phyloP scores from a whole-genome alignment of 192 early-diverging fungal species.

The Kickxella alabastrina region DNA sequence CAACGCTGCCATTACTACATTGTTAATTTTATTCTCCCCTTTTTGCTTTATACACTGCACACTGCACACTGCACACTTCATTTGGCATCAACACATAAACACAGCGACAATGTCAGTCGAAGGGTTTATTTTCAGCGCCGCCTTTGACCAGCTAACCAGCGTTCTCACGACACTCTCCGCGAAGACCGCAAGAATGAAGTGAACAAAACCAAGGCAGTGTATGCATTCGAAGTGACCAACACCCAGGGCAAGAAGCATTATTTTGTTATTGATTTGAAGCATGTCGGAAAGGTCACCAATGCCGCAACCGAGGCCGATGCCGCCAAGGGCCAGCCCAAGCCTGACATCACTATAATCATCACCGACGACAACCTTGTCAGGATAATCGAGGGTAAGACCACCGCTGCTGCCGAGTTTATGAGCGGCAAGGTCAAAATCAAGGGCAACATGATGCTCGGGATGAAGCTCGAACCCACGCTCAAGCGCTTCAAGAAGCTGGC shows the following conservation, averaged over 20 bases:
- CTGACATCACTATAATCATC: slow-evolving; percentile 73
- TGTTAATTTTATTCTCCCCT: no score
- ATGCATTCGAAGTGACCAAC: slow-evolving; percentile 81
- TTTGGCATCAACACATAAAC: no score
- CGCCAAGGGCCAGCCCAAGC: slow-evolving; percentile 59
- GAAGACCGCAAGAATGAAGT: slow-evolving; percentile 49
- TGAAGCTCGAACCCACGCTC: slow-evolving; percentile 67
- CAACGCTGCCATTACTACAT: neutral
- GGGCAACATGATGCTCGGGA: slow-evolving; percentile 71
- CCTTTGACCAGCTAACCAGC: slow-evolving; percentile 40
- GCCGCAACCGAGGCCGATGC: slow-evolving; percentile 53
- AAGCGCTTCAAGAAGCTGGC: slow-evolving; percentile 53
- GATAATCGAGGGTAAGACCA: slow-evolving; percentile 78
- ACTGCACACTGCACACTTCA: no score
- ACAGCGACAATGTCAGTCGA: slow-evolving; percentile 39
- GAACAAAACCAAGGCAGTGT: slow-evolving; percentile 70
- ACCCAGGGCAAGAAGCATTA: slow-evolving; percentile 60
- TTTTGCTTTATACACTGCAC: neutral
- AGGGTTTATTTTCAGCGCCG: slow-evolving; percentile 41
- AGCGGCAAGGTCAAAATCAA: slow-evolving; percentile 84
- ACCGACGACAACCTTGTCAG: slow-evolving; percentile 76
- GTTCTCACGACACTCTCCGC: slow-evolving; percentile 33
- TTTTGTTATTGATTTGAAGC: slow-evolving; percentile 88
- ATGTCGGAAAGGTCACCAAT: slow-evolving; percentile 59
- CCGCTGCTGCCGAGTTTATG: slow-evolving; percentile 90